phyloP scores from a whole-genome alignment of 2,329 filamentous ascomycete genomes.

The Epichloe gansuensis region DNA sequence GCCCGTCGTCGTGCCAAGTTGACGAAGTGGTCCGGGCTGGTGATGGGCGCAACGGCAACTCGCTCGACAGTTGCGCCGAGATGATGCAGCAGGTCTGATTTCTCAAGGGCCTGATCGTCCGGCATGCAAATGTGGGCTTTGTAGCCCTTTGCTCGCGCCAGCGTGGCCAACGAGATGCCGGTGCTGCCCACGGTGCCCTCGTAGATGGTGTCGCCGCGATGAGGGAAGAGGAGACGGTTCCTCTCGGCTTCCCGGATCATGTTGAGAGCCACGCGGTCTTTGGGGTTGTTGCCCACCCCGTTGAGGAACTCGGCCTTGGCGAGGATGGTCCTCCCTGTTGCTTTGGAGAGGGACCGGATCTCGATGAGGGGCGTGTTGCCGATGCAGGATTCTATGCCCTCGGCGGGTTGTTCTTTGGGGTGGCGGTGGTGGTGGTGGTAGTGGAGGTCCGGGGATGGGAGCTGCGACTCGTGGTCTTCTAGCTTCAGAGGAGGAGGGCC shows the following conservation, averaged over 20 bases:
- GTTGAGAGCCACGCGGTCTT: slow-evolving; percentile 83
- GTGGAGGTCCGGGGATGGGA: background rate
- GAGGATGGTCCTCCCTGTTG: slow-evolving; percentile 78
- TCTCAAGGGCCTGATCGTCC: slow-evolving; percentile 77
- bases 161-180: slow-evolving; percentile 82
- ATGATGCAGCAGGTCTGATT: slow-evolving; percentile 76
- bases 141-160: slow-evolving; percentile 81
- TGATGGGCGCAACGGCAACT: slow-evolving; percentile 81
- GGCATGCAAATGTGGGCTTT: slow-evolving; percentile 96
- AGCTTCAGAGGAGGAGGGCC: slow-evolving; percentile 34
- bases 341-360: slow-evolving; percentile 73
- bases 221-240: slow-evolving; percentile 59
- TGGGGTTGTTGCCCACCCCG: slow-evolving; percentile 84
- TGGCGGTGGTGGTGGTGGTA: background rate
- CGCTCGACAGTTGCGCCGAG: slow-evolving; percentile 88
- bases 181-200: slow-evolving; percentile 96
- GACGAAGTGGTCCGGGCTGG: slow-evolving; percentile 88
- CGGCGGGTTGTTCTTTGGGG: slow-evolving; percentile 18
- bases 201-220: slow-evolving; percentile 86
- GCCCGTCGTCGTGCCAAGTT: slow-evolving; percentile 76
- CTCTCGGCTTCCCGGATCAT: slow-evolving; percentile 79
- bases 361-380: slow-evolving; percentile 83
- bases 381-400: slow-evolving; percentile 83
- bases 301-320: slow-evolving; percentile 96
- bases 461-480: slow-evolving; percentile 38